Evolutionary conservation across 768 basidiomycete genomes (phyloP), one percentile per base, ranked within the genome.

Genomic region (Pleurotus cornucopiae): DNA sequence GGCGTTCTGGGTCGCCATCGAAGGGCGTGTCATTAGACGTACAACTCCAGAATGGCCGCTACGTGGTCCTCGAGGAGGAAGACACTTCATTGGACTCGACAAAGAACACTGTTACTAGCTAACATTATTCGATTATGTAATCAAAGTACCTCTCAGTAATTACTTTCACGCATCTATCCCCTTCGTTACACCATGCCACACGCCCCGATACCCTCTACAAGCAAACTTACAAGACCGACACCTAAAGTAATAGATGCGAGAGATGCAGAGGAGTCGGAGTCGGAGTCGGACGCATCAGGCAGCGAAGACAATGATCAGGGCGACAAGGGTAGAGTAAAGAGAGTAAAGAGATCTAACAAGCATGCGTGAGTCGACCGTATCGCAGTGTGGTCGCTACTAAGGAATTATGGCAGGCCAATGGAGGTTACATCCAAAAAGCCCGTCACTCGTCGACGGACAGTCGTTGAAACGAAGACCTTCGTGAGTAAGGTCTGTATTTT

Each of bases 361-460:
- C 88, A 96, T 71, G 92, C 95, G 94, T 95, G 71, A 59, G 92
- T 79, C 26, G 37, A 58, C 56, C 49, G 3, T 9, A 40, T 43
- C 11, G 14, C 9, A 21, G 45, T 16, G 21, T 55, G 9, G 23
- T 34, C 26, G 49, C 55, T 14, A 40, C n/a, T 13, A 61, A 12
- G 40, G 57, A 21, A 40, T 34, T 6, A 49, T 54, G 57, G 25
- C 49, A 95, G 94, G 1, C 94, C 94, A 1, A 78, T 74, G 30
- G 92, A 93, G 62, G 75, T 91, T 52, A 87, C 89, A 13, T 92
- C 94, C 0, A 97, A 94, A 69, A 81, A 80, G 62, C 91, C 91
- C 1, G 90, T 95, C 13, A 82, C 86, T 5, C 82, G 94, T 18
- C 77, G 77, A 53, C 74, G 92, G 56, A 75, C 74, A 7, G 85